Conservation (phyloP, 1,284 basidiomycete species). For the Tilletia caries region DNA sequence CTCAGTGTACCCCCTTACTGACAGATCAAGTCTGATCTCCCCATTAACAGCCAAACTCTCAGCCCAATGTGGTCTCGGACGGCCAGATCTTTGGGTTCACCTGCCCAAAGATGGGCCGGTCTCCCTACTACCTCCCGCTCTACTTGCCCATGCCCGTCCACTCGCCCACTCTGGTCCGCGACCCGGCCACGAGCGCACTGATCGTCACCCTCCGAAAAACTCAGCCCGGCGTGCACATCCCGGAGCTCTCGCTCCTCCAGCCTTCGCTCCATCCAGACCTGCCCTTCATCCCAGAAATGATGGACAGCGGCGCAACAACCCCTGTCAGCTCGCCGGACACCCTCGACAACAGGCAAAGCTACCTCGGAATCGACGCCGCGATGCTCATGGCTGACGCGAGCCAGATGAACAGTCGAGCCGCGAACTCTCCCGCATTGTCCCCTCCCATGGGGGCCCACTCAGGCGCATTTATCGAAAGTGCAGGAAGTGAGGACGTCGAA, state of each 20-base stretch:
- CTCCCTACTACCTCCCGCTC: constrained; percentile 2
- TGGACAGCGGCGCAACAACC: not conserved
- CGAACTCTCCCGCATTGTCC: not conserved
- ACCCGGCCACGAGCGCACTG: constrained; percentile 4
- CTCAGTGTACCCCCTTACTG: not conserved
- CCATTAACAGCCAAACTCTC: not conserved
- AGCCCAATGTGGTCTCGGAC: not conserved
- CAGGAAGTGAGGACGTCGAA: not conserved
- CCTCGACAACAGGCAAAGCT: not conserved
- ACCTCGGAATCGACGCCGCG: not conserved
- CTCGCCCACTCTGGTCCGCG: not conserved
- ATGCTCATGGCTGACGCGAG: not conserved
- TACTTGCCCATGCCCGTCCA: constrained; percentile 6
- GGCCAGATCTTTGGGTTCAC: constrained; percentile 12
- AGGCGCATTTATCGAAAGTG: not conserved
- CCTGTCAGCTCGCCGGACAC: not conserved
- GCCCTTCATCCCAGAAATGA: not conserved
- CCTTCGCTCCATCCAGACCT: constrained; percentile 7
- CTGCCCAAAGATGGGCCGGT: constrained; percentile 8
- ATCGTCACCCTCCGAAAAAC: constrained; percentile 10
- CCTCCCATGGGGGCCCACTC: not conserved
- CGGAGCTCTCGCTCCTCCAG: not conserved
- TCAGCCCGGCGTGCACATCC: constrained; percentile 9
- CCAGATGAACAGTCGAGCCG: not conserved
- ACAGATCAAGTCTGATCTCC: not conserved